Base-by-base conservation (phyloP, 495 filamentous ascomycete species). In the Penicillium robsamsonii region DNA sequence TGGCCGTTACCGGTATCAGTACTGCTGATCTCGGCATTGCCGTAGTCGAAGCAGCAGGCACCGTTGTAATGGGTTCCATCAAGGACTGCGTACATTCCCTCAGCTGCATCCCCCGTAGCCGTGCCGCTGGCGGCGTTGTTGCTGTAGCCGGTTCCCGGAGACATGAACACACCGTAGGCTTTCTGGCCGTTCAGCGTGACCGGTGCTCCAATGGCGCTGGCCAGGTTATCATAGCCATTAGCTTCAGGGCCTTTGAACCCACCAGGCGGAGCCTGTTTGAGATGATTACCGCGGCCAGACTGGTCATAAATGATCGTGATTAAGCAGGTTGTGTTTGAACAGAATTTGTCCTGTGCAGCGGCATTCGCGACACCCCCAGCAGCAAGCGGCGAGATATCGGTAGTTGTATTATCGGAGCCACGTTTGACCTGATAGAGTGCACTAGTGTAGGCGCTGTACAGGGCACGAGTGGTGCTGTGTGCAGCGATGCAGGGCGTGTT, bases 241-340 rank as follows among this genome's bases (percentile, higher is more conserved):
- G 67, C 8, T n/a, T 76, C 79, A 2, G 82, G 80, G 31, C 82
- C 82, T 22, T 46, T 67, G 59, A 79, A 79, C 44, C 74, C 79
- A 17, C 82, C 82, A 0, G 72, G 71, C 6, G 81, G 80, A 15
- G 81, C 81, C 59, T 79, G 81, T 11, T 76, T 82, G 46, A 84
- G 81, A 56, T 84, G 74, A 56, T 85, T 85, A 3, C 73, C 75
- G n/a, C 64, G 62, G 59, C 79, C 81, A 20, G 81, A 81, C 68
- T 85, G 81, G 62, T 85, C 82, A 61, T 84, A 85, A 45, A 85
- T 83, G 54, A 79, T 75, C 0, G 75, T 75, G 59, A 85, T 85
- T 29, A 83, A 68, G 60, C 82, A 85, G 43, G 79, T 84, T 1
- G 82, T 84, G 60, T 64, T 58, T 45, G 72, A 70, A 60, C 82